phyloP scores from a whole-genome alignment of 2,329 filamentous ascomycete genomes.

The Corinectria fuckeliana region DNA sequence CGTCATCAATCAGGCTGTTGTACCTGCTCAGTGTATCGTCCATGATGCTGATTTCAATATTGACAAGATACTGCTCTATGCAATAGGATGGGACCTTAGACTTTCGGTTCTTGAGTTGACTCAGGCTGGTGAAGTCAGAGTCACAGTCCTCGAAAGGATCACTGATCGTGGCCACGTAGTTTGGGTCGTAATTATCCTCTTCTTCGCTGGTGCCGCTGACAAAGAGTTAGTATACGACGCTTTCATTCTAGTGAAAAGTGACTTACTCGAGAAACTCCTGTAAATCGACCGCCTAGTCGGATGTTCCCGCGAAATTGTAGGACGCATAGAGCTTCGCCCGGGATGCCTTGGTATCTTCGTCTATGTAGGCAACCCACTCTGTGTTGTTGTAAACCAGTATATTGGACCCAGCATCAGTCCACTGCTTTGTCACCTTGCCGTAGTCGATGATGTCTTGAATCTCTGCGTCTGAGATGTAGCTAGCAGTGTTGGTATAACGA shows the following conservation, averaged over 20 bases:
- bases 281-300: slow-evolving; percentile 38
- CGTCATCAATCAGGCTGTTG: slow-evolving; percentile 17
- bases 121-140: slow-evolving; percentile 34
- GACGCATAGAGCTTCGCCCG: slow-evolving; percentile 15
- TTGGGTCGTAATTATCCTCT: not conserved
- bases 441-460: slow-evolving; percentile 28
- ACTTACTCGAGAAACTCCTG: slow-evolving; percentile 14
- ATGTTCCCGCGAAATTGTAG: slow-evolving; percentile 33
- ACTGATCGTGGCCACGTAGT: not conserved
- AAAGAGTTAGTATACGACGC: not conserved
- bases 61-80: slow-evolving; percentile 17
- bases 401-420: slow-evolving; percentile 1
- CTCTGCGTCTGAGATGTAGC: slow-evolving; percentile 36
- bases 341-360: slow-evolving; percentile 22
- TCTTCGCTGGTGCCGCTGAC: not conserved
- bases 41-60: slow-evolving; percentile 16
- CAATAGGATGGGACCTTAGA: slow-evolving; percentile 12
- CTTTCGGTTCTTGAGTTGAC: slow-evolving; percentile 11
- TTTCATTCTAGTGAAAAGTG: not conserved
- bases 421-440: not conserved
- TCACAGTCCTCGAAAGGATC: not conserved
- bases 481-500: slow-evolving; percentile 28
- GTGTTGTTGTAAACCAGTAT: slow-evolving; percentile 31
- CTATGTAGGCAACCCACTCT: slow-evolving; percentile 37
- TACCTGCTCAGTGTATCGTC: slow-evolving; percentile 14